These are phyloP conservation scores for Oryza longistaminata DNA, from an alignment of 176 grass and related monocot species.

Conservation along the genomic window DNA sequence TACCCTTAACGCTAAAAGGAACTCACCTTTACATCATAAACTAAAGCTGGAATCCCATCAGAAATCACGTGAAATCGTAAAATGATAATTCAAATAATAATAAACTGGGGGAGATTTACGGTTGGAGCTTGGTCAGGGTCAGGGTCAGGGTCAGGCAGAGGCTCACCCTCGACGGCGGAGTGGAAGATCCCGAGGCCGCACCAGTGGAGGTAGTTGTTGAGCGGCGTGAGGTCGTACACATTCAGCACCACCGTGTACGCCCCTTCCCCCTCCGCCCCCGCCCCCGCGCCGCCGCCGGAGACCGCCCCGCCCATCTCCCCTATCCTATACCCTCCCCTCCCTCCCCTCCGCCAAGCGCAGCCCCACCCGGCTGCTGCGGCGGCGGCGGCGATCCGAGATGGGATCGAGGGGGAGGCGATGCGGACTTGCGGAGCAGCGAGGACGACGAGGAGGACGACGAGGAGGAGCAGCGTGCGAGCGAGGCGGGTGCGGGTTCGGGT, in stretches of 20 bases:
- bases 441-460: not conserved
- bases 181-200: conserved; percentile 96
- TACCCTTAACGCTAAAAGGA: not conserved
- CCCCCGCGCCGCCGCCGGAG: not conserved
- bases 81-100: not conserved
- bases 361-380: no score
- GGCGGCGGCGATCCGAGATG: no score
- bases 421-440: not conserved
- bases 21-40: not conserved
- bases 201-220: conserved; percentile 97
- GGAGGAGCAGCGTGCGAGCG: conserved; percentile 6
- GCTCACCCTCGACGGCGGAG: conserved; percentile 89
- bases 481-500: not conserved
- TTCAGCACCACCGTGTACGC: conserved; percentile 66
- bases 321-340: no score
- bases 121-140: not conserved
- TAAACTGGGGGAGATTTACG: not conserved
- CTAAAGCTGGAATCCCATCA: not conserved
- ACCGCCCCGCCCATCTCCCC: conserved; percentile 45
- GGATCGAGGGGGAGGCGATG: not conserved
- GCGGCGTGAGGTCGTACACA: conserved; percentile 94
- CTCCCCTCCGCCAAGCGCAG: no score
- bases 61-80: not conserved
- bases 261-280: not conserved
- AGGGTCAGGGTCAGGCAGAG: no score